Base-by-base conservation (phyloP, 148 eudicot genomes). In the Fallopia convolvulus region DNA sequence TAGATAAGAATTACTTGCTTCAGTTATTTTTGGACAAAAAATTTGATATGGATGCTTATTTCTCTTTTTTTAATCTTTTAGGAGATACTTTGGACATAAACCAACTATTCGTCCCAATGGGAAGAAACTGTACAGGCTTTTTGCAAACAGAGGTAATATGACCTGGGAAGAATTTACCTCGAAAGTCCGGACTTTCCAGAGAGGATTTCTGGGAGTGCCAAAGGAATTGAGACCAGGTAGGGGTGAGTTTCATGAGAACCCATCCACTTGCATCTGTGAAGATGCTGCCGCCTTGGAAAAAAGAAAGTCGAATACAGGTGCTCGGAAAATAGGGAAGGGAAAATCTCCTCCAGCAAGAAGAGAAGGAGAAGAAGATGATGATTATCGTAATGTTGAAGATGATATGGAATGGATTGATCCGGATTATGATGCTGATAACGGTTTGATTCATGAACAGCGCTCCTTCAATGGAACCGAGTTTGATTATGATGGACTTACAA, bases 21-120 rank as follows among this genome's bases (percentile, higher is more conserved):
- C 30, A 26, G 39, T 30, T 12, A 2, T 65, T 30, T 32, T 65
- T 65, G 15, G 44, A 68, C 44, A 33, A 68, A 66, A 66, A 9
- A 17, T 42, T 1, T 39, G n/a, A 39, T 33, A 33, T 14, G 46
- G 9, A 68, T 39, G 72, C 46, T 68, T 17, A 68, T 14, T 2
- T 20, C 12, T 23, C 46, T 66, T 41, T 36, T 3, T 23, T 77
- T 70, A 15, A 49, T 39, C 44, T 80, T 83, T 58, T 89, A 95
- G 99, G 97, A 91, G 97, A 87, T 95, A 95, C 82, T 86, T 87
- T 79, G 97, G 97, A 39, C 99, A 95, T 82, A 95, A 95, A 83
- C 99, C 97, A 72, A 95, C 99, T 11, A 90, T 95, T 68, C 97
- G 99, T 26, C 99, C 99, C 23, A 95, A 95, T 87, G 93, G 91